Evolutionary conservation across 2,329 filamentous ascomycete genomes (phyloP), one percentile per base, ranked within the genome.

Genomic region (Westerdykella sp.): DNA sequence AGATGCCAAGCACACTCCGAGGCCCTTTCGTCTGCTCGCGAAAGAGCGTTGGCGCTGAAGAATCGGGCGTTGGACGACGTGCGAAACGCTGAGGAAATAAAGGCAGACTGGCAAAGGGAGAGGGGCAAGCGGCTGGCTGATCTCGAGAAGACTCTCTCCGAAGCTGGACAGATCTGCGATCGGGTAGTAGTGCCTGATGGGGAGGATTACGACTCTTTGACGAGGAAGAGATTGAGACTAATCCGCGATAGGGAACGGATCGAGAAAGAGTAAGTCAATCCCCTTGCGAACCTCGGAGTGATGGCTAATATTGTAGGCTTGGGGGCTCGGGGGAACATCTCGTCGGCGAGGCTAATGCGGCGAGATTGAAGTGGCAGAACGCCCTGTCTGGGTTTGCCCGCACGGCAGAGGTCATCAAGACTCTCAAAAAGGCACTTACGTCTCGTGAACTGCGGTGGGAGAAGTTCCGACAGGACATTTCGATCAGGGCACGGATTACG

Each of bases 401-500:
- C 23, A 54, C 42, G 48, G 46, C 37, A 16, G 34, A 41, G 16
- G 6, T 15, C 14, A 9, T 18, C n/a, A 45, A 79, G 72, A 65
- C 69, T 38, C 69, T 82, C 35, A 76, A 75, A 53, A 58, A 73
- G 25, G 80, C 88, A 1, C 78, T 95, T 34, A 68, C 72, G 9
- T 72, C 84, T 44, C 86, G 93, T 13, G 77, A 86, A 44, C 71
- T 75, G 22, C 82, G 88, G 54, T 98, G 89, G 85, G 76, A 80
- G 44, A 74, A 78, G 40, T 97, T 98, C 67, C 85, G 91, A 56
- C 78, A 82, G 21, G 80, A 83, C 54, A 96, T 98, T 57, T 91
- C 89, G 31, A 80, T 84, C n/a, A 81, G 85, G 43, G 87, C 93
- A 37, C 83, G 88, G 39, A 83, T 85, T 41, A 87, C 87, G 48